Percentiles rank a stretch among this genome's conserved stretches.
These are phyloP conservation scores for Lasiosphaeria ovina DNA, from an alignment of 495 filamentous ascomycete species.

Conservation along the genomic window DNA sequence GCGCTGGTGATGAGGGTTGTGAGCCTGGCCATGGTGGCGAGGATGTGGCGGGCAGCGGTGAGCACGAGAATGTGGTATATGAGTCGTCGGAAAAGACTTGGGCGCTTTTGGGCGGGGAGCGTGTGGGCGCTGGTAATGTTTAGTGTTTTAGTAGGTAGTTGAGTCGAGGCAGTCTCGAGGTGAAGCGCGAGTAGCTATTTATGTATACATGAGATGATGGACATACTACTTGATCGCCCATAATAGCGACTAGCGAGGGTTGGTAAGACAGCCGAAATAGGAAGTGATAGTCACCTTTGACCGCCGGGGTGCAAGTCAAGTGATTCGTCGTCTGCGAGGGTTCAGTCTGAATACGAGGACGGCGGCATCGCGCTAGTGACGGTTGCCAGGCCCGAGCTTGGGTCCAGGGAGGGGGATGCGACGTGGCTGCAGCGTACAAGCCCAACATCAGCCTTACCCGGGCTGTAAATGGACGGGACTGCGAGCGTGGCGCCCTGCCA, in stretches of 20 bases:
- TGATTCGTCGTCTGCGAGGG: neutral
- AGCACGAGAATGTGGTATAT: neutral
- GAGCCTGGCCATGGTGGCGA: neutral
- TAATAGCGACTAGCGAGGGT: too few relatives aligned
- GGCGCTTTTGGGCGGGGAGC: neutral
- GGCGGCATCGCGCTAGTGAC: neutral
- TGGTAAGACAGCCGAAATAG: too few relatives aligned
- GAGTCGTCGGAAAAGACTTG: neutral
- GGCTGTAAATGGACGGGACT: neutral
- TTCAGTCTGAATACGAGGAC: neutral
- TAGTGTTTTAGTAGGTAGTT: too few relatives aligned
- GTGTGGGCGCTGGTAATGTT: too few relatives aligned
- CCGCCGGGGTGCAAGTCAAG: too few relatives aligned
- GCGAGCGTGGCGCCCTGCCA: neutral
- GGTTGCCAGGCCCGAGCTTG: neutral
- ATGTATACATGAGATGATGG: too few relatives aligned
- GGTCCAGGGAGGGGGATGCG: neutral
- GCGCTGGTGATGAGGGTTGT: neutral
- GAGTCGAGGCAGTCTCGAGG: too few relatives aligned
- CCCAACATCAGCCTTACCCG: neutral
- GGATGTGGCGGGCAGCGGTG: neutral
- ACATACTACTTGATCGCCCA: too few relatives aligned
- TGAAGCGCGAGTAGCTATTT: too few relatives aligned
- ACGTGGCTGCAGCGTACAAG: neutral
- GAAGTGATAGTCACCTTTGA: too few relatives aligned